Conservation (phyloP, 2,329 filamentous ascomycete genomes). For the Beauveria bassiana region DNA sequence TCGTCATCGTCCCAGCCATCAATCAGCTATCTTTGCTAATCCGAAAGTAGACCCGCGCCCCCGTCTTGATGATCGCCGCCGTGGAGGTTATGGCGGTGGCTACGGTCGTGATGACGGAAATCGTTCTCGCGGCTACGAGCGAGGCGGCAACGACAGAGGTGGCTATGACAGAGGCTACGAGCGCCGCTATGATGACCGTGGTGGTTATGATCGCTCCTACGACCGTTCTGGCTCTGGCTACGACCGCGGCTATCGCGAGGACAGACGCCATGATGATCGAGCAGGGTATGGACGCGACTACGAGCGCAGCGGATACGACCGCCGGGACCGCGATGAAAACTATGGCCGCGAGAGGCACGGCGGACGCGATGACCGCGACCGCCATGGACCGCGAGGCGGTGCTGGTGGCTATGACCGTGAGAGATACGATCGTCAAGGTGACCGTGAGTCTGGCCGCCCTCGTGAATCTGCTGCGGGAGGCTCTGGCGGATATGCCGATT, state of each 20-base stretch:
- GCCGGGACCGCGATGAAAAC: slow-evolving; percentile 28
- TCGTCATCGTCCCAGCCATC: slow-evolving; percentile 30
- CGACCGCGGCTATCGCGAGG: slow-evolving; percentile 33
- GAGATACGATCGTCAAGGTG: slow-evolving; percentile 39
- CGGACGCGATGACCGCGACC: slow-evolving; percentile 39
- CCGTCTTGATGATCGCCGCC: slow-evolving; percentile 54
- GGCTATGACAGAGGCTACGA: slow-evolving; percentile 36
- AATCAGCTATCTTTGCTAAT: slow-evolving; percentile 2
- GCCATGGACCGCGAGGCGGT: slow-evolving; percentile 30
- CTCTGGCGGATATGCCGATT: slow-evolving; percentile 31
- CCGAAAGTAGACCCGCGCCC: slow-evolving; percentile 28
- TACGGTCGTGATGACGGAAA: slow-evolving; percentile 51
- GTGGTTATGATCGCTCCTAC: slow-evolving; percentile 32
- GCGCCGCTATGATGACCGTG: slow-evolving; percentile 23
- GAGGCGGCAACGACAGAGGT: slow-evolving; percentile 29
- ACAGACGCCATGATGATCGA: slow-evolving; percentile 13
- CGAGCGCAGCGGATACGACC: slow-evolving; percentile 40
- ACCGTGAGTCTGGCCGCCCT: slow-evolving; percentile 32
- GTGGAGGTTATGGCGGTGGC: slow-evolving; percentile 49
- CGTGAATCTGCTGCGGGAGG: slow-evolving; percentile 31
- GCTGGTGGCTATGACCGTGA: slow-evolving; percentile 40
- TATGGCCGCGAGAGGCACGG: slow-evolving; percentile 32
- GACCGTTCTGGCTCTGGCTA: slow-evolving; percentile 13
- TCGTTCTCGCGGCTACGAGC: slow-evolving; percentile 30
- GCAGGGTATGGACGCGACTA: slow-evolving; percentile 47